Evolutionary conservation across 495 filamentous ascomycete genomes (phyloP).

Genomic region (Aspergillus diversus): DNA sequence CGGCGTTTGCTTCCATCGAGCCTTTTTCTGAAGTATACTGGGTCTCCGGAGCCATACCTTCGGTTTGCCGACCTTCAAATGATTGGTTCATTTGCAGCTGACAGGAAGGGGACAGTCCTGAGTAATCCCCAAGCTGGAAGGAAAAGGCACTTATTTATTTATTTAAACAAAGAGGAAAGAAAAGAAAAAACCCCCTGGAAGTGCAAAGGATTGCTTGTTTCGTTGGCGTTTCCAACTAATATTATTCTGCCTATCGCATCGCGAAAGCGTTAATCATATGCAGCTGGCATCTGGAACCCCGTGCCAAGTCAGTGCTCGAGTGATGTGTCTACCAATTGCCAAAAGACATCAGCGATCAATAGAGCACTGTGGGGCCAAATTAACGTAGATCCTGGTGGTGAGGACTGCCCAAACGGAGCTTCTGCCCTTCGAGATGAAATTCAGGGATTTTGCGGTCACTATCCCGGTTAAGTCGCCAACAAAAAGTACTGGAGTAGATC

Average conservation of each 20-base stretch:
- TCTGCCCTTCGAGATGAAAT: no score
- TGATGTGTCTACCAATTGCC: neutral
- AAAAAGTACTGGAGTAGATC: no score
- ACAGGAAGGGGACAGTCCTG: no score
- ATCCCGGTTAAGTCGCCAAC: no score
- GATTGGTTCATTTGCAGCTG: no score
- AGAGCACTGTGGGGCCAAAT: neutral
- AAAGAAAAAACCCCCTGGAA: neutral
- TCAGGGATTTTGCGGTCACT: no score
- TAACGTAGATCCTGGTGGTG: no score
- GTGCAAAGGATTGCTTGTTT: neutral
- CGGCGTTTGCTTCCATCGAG: neutral
- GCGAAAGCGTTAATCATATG: slow-evolving; percentile 10
- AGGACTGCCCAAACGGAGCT: no score
- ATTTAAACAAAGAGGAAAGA: neutral
- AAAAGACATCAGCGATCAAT: neutral
- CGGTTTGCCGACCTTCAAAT: no score
- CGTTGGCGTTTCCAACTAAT: slow-evolving; percentile 4
- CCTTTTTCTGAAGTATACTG: neutral
- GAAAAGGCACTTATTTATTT: neutral
- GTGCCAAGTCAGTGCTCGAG: neutral
- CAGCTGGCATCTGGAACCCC: neutral
- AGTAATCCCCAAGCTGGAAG: no score
- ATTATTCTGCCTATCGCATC: slow-evolving; percentile 12
- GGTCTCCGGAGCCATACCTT: no score